Evolutionary conservation across 225 moss, liverwort and hornwort genomes (phyloP).

Genomic region (Takakia lepidozioides): DNA sequence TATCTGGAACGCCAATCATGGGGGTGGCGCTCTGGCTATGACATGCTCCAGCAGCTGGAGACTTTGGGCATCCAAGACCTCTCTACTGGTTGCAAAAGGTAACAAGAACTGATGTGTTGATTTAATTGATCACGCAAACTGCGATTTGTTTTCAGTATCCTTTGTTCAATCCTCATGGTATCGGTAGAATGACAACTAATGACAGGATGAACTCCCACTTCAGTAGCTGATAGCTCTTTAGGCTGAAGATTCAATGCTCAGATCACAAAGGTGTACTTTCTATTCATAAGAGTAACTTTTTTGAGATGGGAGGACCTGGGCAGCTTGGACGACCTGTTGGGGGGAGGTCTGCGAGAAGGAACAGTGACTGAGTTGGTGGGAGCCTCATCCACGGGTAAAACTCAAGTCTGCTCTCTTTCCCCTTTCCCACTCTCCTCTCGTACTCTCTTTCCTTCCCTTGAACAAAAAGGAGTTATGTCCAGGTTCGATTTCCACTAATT

Average conservation of each 20-base stretch:
- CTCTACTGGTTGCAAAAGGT: constrained; percentile 64
- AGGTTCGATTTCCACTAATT: not conserved
- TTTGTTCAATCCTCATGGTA: too few relatives aligned
- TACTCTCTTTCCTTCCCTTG: too few relatives aligned
- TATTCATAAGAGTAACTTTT: too few relatives aligned
- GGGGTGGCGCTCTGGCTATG: constrained; percentile 44
- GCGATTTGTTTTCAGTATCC: too few relatives aligned
- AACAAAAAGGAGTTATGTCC: too few relatives aligned
- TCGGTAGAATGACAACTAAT: too few relatives aligned
- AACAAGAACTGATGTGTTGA: not conserved
- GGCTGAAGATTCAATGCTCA: not conserved
- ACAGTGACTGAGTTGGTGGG: constrained; percentile 92
- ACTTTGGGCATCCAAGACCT: constrained; percentile 25
- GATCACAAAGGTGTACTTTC: not conserved
- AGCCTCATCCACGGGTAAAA: constrained; percentile 87
- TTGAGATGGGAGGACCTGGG: too few relatives aligned
- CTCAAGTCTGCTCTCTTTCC: constrained; percentile 49
- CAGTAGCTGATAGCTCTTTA: not conserved
- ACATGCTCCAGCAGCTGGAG: constrained; percentile 31
- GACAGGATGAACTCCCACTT: not conserved
- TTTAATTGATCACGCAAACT: too few relatives aligned
- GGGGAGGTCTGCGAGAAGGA: constrained; percentile 79
- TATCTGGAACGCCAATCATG: constrained; percentile 55
- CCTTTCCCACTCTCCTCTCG: not conserved
- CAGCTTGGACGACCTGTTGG: constrained; percentile 69